These are phyloP conservation scores for Alternaria longipes DNA, from an alignment of 2,329 filamentous ascomycete genomes.

Conservation along the genomic window DNA sequence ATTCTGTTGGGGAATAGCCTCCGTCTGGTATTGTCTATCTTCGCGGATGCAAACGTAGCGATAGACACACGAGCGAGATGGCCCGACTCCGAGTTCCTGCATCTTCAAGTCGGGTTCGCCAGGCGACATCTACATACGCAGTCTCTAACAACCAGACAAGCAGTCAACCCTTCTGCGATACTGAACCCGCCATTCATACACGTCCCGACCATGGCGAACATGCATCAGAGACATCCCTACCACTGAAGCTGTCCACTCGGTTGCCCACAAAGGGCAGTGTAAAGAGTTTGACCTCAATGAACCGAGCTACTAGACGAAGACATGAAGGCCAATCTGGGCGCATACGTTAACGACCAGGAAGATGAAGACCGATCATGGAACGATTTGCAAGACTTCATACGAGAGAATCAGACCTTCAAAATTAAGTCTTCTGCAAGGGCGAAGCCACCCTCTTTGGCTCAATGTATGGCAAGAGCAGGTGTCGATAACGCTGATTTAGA, in stretches of 20 bases:
- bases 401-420: neutral
- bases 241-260: neutral
- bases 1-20: neutral
- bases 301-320: neutral
- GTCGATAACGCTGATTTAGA: constrained; percentile 5
- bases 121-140: neutral
- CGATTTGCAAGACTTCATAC: neutral
- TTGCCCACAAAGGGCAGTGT: neutral
- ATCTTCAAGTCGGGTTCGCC: neutral
- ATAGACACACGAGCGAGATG: neutral
- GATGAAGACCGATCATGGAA: neutral
- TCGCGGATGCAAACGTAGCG: neutral
- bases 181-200: neutral
- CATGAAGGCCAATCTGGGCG: neutral
- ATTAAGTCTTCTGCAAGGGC: neutral
- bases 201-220: neutral
- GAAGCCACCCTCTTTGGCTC: constrained; percentile 7
- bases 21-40: neutral
- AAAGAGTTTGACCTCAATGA: constrained; percentile 2
- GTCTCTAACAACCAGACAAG: neutral
- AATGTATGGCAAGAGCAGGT: constrained; percentile 11
- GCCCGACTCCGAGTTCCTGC: constrained; percentile 6
- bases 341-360: constrained; percentile 1
- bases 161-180: neutral
- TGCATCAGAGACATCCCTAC: neutral